phyloP scores from a whole-genome alignment of 176 grass and related monocot species.

The Cenchrus americanus region DNA sequence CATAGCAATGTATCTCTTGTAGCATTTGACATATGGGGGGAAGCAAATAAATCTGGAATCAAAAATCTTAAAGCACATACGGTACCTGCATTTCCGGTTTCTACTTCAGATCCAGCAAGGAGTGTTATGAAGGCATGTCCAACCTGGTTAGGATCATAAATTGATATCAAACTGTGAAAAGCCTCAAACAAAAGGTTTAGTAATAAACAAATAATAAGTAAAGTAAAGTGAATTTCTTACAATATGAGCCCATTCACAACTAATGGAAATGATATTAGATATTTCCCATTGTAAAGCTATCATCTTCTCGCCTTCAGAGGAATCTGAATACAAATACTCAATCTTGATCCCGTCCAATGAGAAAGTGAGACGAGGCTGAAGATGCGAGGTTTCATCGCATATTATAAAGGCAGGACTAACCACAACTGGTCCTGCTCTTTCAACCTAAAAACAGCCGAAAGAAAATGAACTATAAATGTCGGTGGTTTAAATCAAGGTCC shows the following conservation, averaged over 20 bases:
- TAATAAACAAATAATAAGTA: conserved; percentile 9
- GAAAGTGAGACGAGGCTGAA: conserved; percentile 67
- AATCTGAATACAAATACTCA: conserved; percentile 57
- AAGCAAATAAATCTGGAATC: conserved; percentile 36
- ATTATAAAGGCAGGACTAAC: conserved; percentile 69
- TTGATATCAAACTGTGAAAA: conserved; percentile 28
- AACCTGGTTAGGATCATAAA: conserved; percentile 47
- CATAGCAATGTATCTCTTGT: conserved; percentile 14
- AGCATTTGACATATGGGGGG: neutral
- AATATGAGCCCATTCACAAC: conserved; percentile 63
- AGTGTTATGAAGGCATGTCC: conserved; percentile 39
- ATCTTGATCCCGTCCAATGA: conserved; percentile 70
- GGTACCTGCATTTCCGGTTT: conserved; percentile 48
- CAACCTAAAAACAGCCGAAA: conserved; percentile 56
- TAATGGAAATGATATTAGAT: conserved; percentile 66
- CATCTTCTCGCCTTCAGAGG: conserved; percentile 52
- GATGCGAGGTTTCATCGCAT: conserved; percentile 39
- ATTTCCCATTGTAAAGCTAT: conserved; percentile 52
- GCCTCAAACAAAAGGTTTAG: neutral
- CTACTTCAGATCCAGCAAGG: conserved; percentile 18
- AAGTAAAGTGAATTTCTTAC: conserved; percentile 56
- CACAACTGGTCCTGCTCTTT: conserved; percentile 53
- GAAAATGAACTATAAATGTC: conserved; percentile 11
- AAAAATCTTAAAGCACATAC: conserved; percentile 5
- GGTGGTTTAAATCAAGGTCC: conserved; percentile 18